Conservation (phyloP, 441 rosid species). For the Breynia disticha region DNA sequence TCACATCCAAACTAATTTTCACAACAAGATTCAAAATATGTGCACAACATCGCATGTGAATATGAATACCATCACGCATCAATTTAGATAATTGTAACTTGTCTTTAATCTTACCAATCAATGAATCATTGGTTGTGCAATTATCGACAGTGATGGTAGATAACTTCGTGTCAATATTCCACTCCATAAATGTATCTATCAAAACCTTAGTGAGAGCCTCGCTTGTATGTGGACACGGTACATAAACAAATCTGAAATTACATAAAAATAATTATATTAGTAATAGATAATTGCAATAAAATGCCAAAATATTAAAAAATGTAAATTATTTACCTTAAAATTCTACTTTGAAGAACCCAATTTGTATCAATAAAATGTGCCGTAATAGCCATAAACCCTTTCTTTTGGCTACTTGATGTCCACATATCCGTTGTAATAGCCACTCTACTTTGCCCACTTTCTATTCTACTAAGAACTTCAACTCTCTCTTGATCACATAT, state of each 20-base stretch:
- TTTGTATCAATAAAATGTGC: constrained; percentile 1
- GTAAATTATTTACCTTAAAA: too few relatives aligned
- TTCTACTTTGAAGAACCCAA: too few relatives aligned
- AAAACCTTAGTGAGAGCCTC: neutral
- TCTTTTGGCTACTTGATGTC: constrained; percentile 7
- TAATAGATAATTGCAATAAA: too few relatives aligned
- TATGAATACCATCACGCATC: too few relatives aligned
- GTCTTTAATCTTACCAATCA: neutral
- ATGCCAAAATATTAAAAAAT: too few relatives aligned
- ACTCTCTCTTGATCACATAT: neutral
- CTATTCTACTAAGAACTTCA: neutral
- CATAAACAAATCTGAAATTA: constrained; percentile 6
- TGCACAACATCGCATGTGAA: too few relatives aligned
- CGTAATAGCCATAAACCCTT: constrained; percentile 5
- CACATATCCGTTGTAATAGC: constrained; percentile 8
- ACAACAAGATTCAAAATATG: too few relatives aligned
- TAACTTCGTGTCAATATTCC: constrained; percentile 11
- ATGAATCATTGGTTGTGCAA: constrained; percentile 7
- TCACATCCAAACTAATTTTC: too few relatives aligned
- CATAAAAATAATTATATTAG: too few relatives aligned
- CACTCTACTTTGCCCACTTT: neutral
- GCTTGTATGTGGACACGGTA: constrained; percentile 1
- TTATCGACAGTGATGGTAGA: constrained; percentile 6
- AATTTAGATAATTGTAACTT: too few relatives aligned
- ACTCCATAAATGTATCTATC: constrained; percentile 1